Conservation (phyloP, 2,329 filamentous ascomycete genomes). For the Dactylonectria estremocensis region DNA sequence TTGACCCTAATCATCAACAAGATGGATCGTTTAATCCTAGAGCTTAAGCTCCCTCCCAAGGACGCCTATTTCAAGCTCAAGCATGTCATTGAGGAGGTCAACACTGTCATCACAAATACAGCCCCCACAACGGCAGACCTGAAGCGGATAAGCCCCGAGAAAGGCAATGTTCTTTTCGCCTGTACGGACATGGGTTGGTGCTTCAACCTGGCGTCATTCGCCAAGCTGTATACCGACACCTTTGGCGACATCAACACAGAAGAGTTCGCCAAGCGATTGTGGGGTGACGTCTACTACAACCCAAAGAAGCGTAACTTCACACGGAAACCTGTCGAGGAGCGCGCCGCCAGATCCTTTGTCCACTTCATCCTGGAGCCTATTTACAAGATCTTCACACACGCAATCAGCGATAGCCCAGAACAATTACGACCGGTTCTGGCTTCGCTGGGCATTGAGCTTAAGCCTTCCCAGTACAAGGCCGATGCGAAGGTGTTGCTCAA, state of each 20-base stretch:
- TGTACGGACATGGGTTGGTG: constrained; percentile 97
- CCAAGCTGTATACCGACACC: constrained; percentile 94
- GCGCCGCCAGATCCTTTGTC: constrained; percentile 88
- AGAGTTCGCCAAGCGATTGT: constrained; percentile 88
- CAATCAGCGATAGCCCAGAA: constrained; percentile 90
- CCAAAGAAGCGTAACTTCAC: constrained; percentile 92
- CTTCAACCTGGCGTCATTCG: constrained; percentile 94
- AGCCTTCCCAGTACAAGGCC: constrained; percentile 91
- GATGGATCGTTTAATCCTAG: constrained; percentile 94
- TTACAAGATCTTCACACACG: constrained; percentile 97
- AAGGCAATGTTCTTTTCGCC: constrained; percentile 97
- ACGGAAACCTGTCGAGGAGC: constrained; percentile 85
- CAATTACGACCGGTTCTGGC: constrained; percentile 86
- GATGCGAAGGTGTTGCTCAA: constrained; percentile 92
- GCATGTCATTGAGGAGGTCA: constrained; percentile 98
- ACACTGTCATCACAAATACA: constrained; percentile 92
- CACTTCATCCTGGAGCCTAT: constrained; percentile 96
- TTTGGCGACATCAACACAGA: constrained; percentile 86
- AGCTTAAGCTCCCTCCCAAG: constrained; percentile 92
- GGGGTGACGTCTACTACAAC: constrained; percentile 98
- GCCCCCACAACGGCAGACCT: constrained; percentile 85
- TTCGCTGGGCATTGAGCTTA: constrained; percentile 86
- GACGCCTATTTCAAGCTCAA: constrained; percentile 99
- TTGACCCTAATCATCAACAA: constrained; percentile 96
- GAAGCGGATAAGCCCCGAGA: constrained; percentile 91